Evolutionary conservation across 495 filamentous ascomycete species (phyloP).

Genomic region (Penicillium ochrochloron): DNA sequence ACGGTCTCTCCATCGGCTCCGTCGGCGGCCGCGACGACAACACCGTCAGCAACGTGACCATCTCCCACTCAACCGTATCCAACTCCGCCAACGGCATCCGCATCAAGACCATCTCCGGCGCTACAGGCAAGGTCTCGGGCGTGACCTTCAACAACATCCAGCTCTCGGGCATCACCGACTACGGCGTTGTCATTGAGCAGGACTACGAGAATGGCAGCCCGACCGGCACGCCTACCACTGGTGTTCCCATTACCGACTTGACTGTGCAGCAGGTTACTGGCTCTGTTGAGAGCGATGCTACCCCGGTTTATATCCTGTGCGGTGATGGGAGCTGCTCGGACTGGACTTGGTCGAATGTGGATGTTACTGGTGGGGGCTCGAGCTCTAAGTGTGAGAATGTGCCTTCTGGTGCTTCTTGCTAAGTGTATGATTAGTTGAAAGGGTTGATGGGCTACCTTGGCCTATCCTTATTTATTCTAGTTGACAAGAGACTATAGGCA

Average conservation of each 20-base stretch:
- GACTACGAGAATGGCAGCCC: neutral
- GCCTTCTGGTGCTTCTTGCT: conserved; percentile 49
- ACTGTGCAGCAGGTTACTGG: conserved; percentile 15
- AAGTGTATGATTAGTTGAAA: conserved; percentile 13
- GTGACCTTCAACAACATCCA: conserved; percentile 65
- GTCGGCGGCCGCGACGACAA: conserved; percentile 66
- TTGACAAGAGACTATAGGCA: neutral
- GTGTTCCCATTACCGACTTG: conserved; percentile 11
- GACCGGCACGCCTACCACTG: neutral
- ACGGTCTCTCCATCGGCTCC: conserved; percentile 48
- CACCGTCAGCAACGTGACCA: conserved; percentile 58
- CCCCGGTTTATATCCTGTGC: conserved; percentile 59
- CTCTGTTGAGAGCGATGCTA: conserved; percentile 44
- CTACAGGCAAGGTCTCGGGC: conserved; percentile 59
- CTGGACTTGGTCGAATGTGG: conserved; percentile 55
- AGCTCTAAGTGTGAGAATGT: conserved; percentile 47
- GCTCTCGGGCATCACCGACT: conserved; percentile 58
- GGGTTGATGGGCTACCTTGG: neutral
- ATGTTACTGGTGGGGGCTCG: conserved; percentile 53
- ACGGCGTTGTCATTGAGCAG: conserved; percentile 1
- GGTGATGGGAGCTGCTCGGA: conserved; percentile 46
- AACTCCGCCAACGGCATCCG: conserved; percentile 62
- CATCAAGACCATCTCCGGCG: conserved; percentile 57
- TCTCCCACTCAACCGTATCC: conserved; percentile 53
- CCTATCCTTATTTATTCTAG: neutral